A percentile compares a stretch with the other conserved stretches of the same genome.
Conservation (phyloP, 108 stramenopile genomes). For the Ochromonas danica region DNA sequence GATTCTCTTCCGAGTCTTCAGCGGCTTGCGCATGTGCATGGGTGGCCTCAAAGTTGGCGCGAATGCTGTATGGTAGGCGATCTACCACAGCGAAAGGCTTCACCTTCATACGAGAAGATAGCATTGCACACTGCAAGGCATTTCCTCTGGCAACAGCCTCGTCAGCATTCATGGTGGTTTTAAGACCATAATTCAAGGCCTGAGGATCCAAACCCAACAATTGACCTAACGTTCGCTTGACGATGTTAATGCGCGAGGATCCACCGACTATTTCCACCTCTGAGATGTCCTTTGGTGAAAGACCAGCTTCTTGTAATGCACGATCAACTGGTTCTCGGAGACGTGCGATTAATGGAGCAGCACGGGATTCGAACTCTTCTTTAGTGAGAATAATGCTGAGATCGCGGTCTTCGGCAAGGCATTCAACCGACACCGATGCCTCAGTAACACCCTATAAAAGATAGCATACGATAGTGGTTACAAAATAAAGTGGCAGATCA, state of each 20-base stretch:
- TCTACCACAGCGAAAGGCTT: constrained; percentile 89
- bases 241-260: constrained; percentile 76
- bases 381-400: constrained; percentile 72
- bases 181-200: constrained; percentile 73
- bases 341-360: constrained; percentile 71
- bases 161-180: constrained; percentile 96
- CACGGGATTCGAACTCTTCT: constrained; percentile 77
- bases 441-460: constrained; percentile 96
- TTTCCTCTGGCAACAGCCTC: constrained; percentile 93
- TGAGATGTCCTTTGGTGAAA: constrained; percentile 46
- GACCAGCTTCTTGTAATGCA: constrained; percentile 73
- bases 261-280: constrained; percentile 96
- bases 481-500: too few species aligned
- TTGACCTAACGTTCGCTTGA: constrained; percentile 71
- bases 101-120: constrained; percentile 93
- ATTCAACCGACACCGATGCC: constrained; percentile 79
- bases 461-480: too few species aligned
- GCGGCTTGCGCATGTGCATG: constrained; percentile 39
- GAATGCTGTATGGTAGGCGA: constrained; percentile 76
- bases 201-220: constrained; percentile 67
- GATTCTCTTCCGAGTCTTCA: background rate
- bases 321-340: constrained; percentile 70
- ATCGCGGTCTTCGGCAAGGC: constrained; percentile 87
- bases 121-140: constrained; percentile 92
- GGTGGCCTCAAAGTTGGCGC: constrained; percentile 63